Evolutionary conservation across 768 basidiomycete species (phyloP), one percentile per base, ranked within the genome.

Genomic region (Tremella yokohamensis): DNA sequence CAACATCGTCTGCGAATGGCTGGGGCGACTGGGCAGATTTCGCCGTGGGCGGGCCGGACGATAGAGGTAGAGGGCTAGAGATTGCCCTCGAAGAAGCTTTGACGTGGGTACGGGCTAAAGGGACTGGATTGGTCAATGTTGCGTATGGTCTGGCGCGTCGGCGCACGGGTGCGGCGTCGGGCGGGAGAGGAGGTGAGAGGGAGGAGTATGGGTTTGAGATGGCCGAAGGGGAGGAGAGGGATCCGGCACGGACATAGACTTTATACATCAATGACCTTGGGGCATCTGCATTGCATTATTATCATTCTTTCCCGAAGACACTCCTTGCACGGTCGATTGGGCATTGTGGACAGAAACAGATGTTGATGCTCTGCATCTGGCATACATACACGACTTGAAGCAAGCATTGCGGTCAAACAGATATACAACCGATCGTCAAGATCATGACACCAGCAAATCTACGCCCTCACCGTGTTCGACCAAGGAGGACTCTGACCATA

Each of bases 71-170:
- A n/a, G 68, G 68, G 20, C 47, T 73, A 18, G 72, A 73, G 47
- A 66, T 63, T 44, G 65, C 57, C 3, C 50, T 73, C 6, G 67
- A 68, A 42, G 69, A 66, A 51, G 72, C 58, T 8, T 62, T 61
- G 40, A 56, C 57, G 19, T 73, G 72, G 72, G 34, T 65, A 0
- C 44, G 45, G 37, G 47, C 49, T 1, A 54, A 34, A 48, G 53
- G 49, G 15, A 53, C 47, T 25, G 54, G 62, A 11, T 8, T 57
- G 2, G 40, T 16, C 15, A 56, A 50, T 34, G n/a, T 42, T 44
- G 34, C 13, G 39, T 45, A 53, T 42, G 13, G 22, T 12, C 7
- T 16, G 22, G 26, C 12, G 40, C 37, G 48, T 37, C 8, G 24
- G 24, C 8, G 15, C 39, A 54, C 12, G 56, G 29, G 44, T 29